A percentile compares a stretch with the other conserved stretches of the same genome.
phyloP scores from a whole-genome alignment of 2,329 filamentous ascomycete species.

The Ramularia endophylla region DNA sequence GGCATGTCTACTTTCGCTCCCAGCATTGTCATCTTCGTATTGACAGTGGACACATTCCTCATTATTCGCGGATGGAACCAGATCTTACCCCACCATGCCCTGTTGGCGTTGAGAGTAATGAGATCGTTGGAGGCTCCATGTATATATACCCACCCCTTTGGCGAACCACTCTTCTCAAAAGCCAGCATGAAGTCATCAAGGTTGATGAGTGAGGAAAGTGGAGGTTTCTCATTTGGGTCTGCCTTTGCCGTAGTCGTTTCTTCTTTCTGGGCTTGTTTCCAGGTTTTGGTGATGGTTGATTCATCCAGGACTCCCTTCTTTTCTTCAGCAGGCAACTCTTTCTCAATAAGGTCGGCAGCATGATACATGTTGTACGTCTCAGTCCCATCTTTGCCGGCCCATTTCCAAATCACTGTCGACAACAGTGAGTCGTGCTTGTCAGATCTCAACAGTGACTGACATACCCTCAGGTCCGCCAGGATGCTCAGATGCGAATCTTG shows the following conservation, averaged over 20 bases:
- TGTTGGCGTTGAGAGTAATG: slow-evolving; percentile 41
- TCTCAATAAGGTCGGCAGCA: slow-evolving; percentile 37
- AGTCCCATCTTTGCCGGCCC: slow-evolving; percentile 51
- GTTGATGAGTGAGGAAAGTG: slow-evolving; percentile 43
- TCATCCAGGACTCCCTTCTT: slow-evolving; percentile 34
- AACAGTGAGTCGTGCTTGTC: not conserved
- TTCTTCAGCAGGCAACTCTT: slow-evolving; percentile 38
- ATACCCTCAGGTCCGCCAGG: slow-evolving; percentile 53
- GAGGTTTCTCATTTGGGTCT: slow-evolving; percentile 36
- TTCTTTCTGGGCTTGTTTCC: slow-evolving; percentile 27
- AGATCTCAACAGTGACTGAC: not conserved
- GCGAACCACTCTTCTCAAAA: slow-evolving; percentile 31
- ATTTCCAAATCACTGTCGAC: slow-evolving; percentile 41
- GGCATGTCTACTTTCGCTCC: slow-evolving; percentile 31
- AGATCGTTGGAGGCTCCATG: slow-evolving; percentile 46
- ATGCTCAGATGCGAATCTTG: slow-evolving; percentile 58
- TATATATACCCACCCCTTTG: slow-evolving; percentile 41
- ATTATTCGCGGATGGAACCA: slow-evolving; percentile 45
- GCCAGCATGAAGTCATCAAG: slow-evolving; percentile 42
- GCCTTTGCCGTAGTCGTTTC: slow-evolving; percentile 17
- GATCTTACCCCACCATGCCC: slow-evolving; percentile 37
- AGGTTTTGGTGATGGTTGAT: slow-evolving; percentile 26
- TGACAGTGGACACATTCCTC: slow-evolving; percentile 35
- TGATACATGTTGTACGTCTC: slow-evolving; percentile 51
- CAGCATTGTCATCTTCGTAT: slow-evolving; percentile 31